These are phyloP conservation scores for Berberis vulgaris DNA, from an alignment of 164 flowering plant species.

Conservation along the genomic window DNA sequence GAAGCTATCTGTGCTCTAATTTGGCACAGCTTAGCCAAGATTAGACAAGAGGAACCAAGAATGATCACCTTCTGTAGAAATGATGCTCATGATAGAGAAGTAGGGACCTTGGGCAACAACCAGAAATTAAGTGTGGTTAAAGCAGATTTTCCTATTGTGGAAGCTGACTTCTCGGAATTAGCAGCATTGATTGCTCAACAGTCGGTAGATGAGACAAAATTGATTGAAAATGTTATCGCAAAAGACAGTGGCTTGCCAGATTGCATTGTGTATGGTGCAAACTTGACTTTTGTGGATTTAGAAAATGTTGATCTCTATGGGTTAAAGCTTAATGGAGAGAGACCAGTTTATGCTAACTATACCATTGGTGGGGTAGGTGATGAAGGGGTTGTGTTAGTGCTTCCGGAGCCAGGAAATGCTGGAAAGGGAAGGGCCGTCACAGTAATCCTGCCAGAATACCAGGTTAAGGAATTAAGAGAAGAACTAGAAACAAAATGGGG, in stretches of 20 bases:
- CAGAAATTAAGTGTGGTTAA: conserved; percentile 36
- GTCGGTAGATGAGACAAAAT: conserved; percentile 19
- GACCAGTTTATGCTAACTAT: conserved; percentile 37
- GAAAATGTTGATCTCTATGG: conserved; percentile 43
- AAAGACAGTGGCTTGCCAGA: conserved; percentile 32
- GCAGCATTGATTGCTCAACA: conserved; percentile 27
- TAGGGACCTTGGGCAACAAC: conserved; percentile 24
- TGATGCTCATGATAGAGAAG: conserved; percentile 6
- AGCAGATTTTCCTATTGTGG: conserved; percentile 21
- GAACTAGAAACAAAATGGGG: too few species aligned
- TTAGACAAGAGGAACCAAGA: conserved; percentile 28
- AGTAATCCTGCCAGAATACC: conserved; percentile 33
- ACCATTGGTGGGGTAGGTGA: conserved; percentile 54
- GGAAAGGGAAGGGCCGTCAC: conserved; percentile 31
- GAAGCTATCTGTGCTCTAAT: conserved; percentile 40
- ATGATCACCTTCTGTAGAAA: conserved; percentile 35
- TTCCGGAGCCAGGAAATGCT: conserved; percentile 25
- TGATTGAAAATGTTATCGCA: conserved; percentile 29
- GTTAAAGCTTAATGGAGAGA: conserved; percentile 40
- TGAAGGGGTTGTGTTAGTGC: conserved; percentile 59
- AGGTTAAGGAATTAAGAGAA: conserved; percentile 9
- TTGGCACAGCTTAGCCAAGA: conserved; percentile 56
- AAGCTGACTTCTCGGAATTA: conserved; percentile 25
- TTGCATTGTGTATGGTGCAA: conserved; percentile 47
- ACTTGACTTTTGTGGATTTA: conserved; percentile 58